Evolutionary conservation across 2,329 filamentous ascomycete genomes (phyloP), one percentile per base, ranked within the genome.

Genomic region (Talaromyces sp.): DNA sequence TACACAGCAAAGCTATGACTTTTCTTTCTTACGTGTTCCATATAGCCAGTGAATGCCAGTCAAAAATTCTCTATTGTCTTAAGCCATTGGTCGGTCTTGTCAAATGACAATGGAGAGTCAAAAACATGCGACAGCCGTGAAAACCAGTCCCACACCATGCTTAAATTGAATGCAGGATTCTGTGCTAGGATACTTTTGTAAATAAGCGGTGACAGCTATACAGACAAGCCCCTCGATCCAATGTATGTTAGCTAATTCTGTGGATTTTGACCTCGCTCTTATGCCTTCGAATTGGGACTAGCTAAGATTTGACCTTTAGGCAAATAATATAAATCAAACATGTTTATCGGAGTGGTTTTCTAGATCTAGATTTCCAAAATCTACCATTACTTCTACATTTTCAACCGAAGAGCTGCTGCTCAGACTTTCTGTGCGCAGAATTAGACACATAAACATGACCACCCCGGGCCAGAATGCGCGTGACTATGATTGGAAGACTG

Each of bases 51-150:
- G n/a, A n/a, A n/a, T n/a, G n/a, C n/a, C n/a, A n/a, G n/a, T n/a
- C n/a, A n/a, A n/a, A n/a, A n/a, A n/a, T n/a, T n/a, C n/a, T n/a
- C n/a, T n/a, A n/a, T n/a, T n/a, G n/a, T n/a, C n/a, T n/a, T n/a
- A n/a, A n/a, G n/a, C n/a, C n/a, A n/a, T n/a, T n/a, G n/a, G n/a
- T n/a, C n/a, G n/a, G n/a, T n/a, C n/a, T n/a, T n/a, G n/a, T n/a
- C n/a, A n/a, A 31, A 44, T 58, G 39, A 58, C 23, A 46, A 44
- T 58, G 55, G 55, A 46, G 18, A 6, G 39, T 58, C 39, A 50
- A 28, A 58, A 11, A 31, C 28, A 9, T 40, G 39, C 23, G 46
- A 58, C 23, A 33, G 37, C 37, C 6, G 25, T 28, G 39, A 58
- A 44, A 28, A 44, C n/a, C 21, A 44, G 44, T 2, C 28, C 40